Percentiles rank a stretch among this genome's conserved stretches.
phyloP scores from a whole-genome alignment of 2,329 filamentous ascomycete genomes.

The Colletotrichum musicola region DNA sequence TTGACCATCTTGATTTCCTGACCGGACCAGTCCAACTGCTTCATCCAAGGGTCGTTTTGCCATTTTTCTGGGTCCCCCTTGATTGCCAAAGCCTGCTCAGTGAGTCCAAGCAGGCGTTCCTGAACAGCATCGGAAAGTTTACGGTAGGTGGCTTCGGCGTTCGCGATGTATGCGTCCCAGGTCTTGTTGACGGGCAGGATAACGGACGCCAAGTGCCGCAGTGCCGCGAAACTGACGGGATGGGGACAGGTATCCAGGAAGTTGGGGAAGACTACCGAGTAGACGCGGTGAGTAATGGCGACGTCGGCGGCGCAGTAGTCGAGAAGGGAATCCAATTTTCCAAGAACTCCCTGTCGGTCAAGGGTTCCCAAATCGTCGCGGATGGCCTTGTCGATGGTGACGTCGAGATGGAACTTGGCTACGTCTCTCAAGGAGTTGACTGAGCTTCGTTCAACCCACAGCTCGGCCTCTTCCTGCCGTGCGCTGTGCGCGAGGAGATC shows the following conservation, averaged over 20 bases:
- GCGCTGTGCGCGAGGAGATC: conserved; percentile 76
- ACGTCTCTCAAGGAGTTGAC: conserved; percentile 96
- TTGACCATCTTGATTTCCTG: conserved; percentile 94
- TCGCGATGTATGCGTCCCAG: conserved; percentile 88
- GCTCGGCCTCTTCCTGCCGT: conserved; percentile 88
- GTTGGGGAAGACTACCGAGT: conserved; percentile 89
- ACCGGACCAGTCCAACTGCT: conserved; percentile 94
- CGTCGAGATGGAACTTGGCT: conserved; percentile 93
- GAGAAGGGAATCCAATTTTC: conserved; percentile 83
- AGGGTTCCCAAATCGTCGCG: conserved; percentile 89
- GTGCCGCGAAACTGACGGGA: conserved; percentile 94
- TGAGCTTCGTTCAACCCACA: conserved; percentile 95
- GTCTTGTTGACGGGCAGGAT: conserved; percentile 90
- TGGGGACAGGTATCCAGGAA: conserved; percentile 94
- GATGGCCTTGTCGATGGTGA: conserved; percentile 89
- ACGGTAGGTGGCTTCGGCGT: conserved; percentile 87
- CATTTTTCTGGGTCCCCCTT: conserved; percentile 79
- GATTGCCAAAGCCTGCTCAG: conserved; percentile 81
- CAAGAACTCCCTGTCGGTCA: conserved; percentile 76
- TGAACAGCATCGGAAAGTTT: conserved; percentile 82
- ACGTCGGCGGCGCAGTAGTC: conserved; percentile 98
- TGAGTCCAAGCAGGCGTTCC: conserved; percentile 78
- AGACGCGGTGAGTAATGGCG: conserved; percentile 92
- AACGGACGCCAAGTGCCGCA: conserved; percentile 92
- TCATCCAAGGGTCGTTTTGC: conserved; percentile 87